Evolutionary conservation across 306 rosid genomes (phyloP).

Genomic region (Citrullus mucosospermus): DNA sequence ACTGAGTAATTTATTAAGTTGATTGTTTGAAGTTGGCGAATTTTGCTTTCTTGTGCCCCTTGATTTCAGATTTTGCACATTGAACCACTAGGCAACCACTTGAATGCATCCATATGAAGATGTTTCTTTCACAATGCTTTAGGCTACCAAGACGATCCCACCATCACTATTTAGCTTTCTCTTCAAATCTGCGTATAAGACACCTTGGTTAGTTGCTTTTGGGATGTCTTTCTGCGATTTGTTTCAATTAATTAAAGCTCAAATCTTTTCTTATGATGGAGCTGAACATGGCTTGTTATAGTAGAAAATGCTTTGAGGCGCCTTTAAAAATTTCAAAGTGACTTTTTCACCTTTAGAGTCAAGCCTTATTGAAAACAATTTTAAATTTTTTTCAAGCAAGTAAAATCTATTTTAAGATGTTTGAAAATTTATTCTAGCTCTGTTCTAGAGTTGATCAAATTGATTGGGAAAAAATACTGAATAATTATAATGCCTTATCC

Average conservation of each 20-base stretch:
- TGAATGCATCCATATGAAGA: background rate
- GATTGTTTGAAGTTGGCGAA: background rate
- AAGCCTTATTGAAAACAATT: background rate
- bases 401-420: background rate
- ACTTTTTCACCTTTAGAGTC: background rate
- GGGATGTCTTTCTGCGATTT: background rate
- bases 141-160: background rate
- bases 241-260: background rate
- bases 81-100: background rate
- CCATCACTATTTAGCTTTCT: background rate
- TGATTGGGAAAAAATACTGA: background rate
- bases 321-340: background rate
- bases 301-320: background rate
- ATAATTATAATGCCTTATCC: background rate
- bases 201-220: background rate
- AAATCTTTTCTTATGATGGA: background rate
- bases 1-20: background rate
- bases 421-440: background rate
- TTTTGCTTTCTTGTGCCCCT: conserved; percentile 1
- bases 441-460: background rate
- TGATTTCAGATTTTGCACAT: background rate
- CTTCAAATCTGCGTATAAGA: background rate
- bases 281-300: background rate
- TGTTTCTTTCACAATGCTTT: background rate
- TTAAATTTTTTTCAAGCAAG: background rate